These are phyloP conservation scores for Mortierella sp. DNA, from an alignment of 371 early-diverging fungal species.

Conservation along the genomic window DNA sequence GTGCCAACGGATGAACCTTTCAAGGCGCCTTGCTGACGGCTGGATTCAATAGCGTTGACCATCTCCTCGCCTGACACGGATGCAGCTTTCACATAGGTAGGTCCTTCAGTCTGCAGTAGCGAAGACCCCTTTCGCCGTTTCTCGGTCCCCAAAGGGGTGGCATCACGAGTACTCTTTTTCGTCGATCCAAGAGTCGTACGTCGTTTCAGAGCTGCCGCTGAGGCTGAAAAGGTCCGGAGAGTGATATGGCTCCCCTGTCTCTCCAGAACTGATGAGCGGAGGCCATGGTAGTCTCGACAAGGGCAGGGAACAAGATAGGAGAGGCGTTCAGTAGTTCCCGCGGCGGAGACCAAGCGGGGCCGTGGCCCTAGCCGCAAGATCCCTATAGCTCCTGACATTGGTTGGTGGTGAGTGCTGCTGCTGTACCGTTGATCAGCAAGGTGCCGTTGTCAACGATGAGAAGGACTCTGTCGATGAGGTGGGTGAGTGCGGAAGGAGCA, in stretches of 20 bases:
- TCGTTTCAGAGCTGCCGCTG: constrained; percentile 10
- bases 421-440: too few species aligned
- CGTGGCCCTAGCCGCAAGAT: constrained; percentile 24
- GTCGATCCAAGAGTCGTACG: not conserved
- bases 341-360: not conserved
- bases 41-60: constrained; percentile 47
- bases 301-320: not conserved
- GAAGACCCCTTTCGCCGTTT: not conserved
- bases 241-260: not conserved
- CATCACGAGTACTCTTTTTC: constrained; percentile 1
- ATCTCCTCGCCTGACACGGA: constrained; percentile 42
- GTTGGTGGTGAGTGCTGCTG: too few species aligned
- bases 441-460: too few species aligned
- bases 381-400: constrained; percentile 44
- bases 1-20: not conserved
- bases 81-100: constrained; percentile 30
- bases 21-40: constrained; percentile 9
- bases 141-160: not conserved
- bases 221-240: constrained; percentile 6
- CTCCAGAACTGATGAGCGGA: not conserved
- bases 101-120: constrained; percentile 3
- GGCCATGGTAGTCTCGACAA: not conserved
- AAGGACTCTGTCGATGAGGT: too few species aligned
- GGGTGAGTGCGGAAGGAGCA: too few species aligned
- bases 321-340: not conserved